Evolutionary conservation across 176 grass and related monocot species (phyloP), one percentile per base, ranked within the genome.

Genomic region (Paspalum notatum): DNA sequence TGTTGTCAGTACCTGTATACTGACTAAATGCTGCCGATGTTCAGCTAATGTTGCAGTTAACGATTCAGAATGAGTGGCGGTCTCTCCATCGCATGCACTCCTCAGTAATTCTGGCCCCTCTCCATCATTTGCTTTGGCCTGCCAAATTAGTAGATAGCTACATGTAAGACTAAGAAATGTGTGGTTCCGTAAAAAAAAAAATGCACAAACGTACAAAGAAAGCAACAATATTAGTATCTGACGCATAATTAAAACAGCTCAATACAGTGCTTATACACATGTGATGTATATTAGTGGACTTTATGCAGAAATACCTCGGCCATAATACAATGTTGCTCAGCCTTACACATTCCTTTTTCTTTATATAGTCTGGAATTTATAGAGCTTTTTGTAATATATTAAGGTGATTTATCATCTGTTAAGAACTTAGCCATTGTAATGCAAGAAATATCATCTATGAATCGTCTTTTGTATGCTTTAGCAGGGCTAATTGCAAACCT

Each of bases 21-120:
- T 99, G 80, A 93, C 84, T 93, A 93, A 89, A 90, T 99, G 97
- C 72, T 99, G 97, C 10, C 91, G 89, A 84, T 99, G 97, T 86
- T 99, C 97, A 26, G 97, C 90, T 75, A 99, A 83, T 22, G 93
- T 99, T 45, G 87, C 85, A 63, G 82, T 86, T 87, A 99, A 91
- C n/a, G 89, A 99, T 52, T 96, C 93, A 45, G 91, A 89, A 93
- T 99, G 97, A 40, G 89, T 94, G 52, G 79, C 91, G 25, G 86
- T 84, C 81, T 89, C 84, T 82, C 85, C 81, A 18, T 93, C 91
- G 24, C 87, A 90, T 20, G 72, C 85, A 91, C 86, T 89, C 58
- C 91, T 76, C 73, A 99, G 90, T 86, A 99, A 91, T 79, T 99
- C 93, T 84, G 97, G 93, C 24, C 97, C 97, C 39, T 99, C 91